Conservation (phyloP, 805 yeast genomes). For the Zygoascus biomembranicola region DNA sequence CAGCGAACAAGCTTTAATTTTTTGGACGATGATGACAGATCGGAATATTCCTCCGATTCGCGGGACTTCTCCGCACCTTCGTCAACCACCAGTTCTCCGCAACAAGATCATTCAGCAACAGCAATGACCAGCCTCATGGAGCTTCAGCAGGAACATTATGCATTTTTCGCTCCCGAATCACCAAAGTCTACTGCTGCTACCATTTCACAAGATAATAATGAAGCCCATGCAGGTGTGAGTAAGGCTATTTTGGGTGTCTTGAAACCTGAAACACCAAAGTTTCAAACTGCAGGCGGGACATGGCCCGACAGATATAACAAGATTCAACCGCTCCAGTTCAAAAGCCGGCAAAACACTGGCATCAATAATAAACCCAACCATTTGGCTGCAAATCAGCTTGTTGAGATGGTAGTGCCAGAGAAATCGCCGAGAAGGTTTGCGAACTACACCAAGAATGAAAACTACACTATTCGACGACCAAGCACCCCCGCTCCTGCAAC, state of each 20-base stretch:
- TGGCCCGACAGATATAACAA: not conserved
- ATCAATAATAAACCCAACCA: not conserved
- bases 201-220: too few species aligned
- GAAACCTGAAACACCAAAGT: not conserved
- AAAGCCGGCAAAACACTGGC: not conserved
- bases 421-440: not conserved
- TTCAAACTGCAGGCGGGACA: not conserved
- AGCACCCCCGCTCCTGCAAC: not conserved
- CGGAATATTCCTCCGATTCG: not conserved
- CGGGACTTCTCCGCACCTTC: conserved; percentile 1
- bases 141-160: not conserved
- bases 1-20: not conserved
- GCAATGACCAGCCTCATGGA: not conserved
- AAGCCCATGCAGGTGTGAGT: too few species aligned
- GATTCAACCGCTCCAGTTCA: not conserved
- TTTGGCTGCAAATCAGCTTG: not conserved
- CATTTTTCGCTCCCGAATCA: not conserved
- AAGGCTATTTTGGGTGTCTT: not conserved
- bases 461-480: not conserved
- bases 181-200: not conserved
- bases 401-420: not conserved
- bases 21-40: not conserved
- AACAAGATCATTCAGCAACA: not conserved
- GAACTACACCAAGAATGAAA: not conserved
- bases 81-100: not conserved